Evolutionary conservation across 176 grass and related monocot genomes (phyloP).

Genomic region (Cenchrus purpureus): DNA sequence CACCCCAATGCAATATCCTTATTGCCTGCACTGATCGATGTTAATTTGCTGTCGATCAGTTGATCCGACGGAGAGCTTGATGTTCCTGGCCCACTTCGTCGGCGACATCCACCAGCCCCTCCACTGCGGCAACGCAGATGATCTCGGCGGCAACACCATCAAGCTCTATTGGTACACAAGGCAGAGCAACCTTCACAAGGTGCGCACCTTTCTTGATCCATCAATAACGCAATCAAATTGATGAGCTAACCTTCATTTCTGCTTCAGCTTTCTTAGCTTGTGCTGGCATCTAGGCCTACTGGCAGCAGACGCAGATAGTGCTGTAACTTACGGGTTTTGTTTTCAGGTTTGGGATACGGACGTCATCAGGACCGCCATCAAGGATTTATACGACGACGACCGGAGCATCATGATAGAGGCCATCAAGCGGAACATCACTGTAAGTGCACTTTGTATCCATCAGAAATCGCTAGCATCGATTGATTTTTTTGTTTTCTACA

Average conservation of each 20-base stretch:
- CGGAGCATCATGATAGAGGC: conserved; percentile 58
- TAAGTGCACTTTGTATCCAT: conserved; percentile 35
- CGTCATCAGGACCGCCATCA: conserved; percentile 72
- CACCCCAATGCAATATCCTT: no score
- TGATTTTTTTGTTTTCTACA: no score
- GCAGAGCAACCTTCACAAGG: conserved; percentile 67
- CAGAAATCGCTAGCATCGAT: no score
- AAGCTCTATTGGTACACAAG: conserved; percentile 59
- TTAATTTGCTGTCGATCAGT: conserved; percentile 1
- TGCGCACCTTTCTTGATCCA: neutral
- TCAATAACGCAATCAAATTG: no score
- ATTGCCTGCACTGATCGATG: no score
- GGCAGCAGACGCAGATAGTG: neutral
- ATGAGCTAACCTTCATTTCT: no score
- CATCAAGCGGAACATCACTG: conserved; percentile 76
- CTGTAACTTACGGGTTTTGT: neutral
- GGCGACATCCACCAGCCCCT: conserved; percentile 71
- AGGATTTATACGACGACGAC: conserved; percentile 67
- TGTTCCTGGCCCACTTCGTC: conserved; percentile 73
- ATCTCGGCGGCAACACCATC: conserved; percentile 61
- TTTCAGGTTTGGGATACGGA: conserved; percentile 76
- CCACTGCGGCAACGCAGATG: conserved; percentile 35
- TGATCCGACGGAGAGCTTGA: conserved; percentile 54
- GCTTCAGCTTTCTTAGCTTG: neutral
- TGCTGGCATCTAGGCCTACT: neutral